A percentile compares a stretch with the other conserved stretches of the same genome.
Conservation (phyloP, 1,139 yeast genomes). For the Protomyces inouyei region DNA sequence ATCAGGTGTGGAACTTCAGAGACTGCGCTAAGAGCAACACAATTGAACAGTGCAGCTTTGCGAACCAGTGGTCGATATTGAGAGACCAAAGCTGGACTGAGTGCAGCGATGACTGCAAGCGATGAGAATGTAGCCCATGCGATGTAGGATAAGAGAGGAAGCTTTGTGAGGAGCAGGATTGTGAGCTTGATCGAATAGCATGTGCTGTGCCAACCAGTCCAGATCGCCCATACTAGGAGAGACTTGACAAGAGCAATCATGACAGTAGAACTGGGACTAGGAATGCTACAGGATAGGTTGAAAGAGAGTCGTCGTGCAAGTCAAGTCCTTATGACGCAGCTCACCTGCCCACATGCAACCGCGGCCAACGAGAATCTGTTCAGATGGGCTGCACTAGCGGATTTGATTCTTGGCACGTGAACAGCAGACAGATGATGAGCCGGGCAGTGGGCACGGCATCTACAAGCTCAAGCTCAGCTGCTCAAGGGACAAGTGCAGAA, state of each 20-base stretch:
- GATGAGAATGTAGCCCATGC: conserved; percentile 4
- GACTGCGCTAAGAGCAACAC: background rate
- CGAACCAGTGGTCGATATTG: background rate
- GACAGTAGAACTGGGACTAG: background rate
- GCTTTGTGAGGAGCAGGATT: background rate
- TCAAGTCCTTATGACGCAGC: too few relatives aligned
- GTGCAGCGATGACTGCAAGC: conserved; percentile 1
- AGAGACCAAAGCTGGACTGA: background rate
- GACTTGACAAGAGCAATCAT: background rate
- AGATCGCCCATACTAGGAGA: background rate
- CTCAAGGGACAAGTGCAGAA: too few relatives aligned
- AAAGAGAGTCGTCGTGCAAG: too few relatives aligned
- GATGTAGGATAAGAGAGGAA: conserved; percentile 2
- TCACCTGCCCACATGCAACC: too few relatives aligned
- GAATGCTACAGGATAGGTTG: too few relatives aligned
- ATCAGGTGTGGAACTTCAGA: conserved; percentile 15
- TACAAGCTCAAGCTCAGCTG: too few relatives aligned
- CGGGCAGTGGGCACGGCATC: too few relatives aligned
- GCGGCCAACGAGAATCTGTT: too few relatives aligned
- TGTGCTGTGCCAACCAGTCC: background rate
- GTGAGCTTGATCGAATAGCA: background rate
- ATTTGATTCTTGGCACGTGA: too few relatives aligned
- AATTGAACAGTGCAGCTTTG: background rate
- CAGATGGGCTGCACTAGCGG: too few relatives aligned
- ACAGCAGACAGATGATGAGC: too few relatives aligned